Base-by-base conservation (phyloP, 805 yeast species). In the Yarrowia sp. region DNA sequence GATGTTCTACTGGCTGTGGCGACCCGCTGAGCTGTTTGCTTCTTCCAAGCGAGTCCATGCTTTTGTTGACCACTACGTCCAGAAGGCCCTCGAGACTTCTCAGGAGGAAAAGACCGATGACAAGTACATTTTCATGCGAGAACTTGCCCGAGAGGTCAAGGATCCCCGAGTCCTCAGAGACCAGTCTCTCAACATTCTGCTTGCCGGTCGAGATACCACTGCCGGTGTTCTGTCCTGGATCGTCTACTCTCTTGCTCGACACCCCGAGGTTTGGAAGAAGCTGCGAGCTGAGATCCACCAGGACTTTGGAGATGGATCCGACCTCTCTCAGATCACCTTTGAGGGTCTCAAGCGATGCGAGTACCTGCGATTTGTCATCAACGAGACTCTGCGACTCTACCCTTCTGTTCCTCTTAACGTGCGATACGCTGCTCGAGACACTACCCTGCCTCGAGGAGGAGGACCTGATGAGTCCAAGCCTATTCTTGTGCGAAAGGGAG, bases 151-250 rank as follows among this genome's bases (percentile, higher is more conserved):
- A 71, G 80, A 80, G 70, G 81, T 84, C 13, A 76, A 79, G 65
- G 80, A 83, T 68, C 81, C 83, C 14, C 72, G 66, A 60, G 76
- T 77, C 15, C 78, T 83, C 66, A 75, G 85, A 57, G 84, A 81
- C 70, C 85, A 83, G 72, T 74, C 81, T 50, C 75, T 83, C 71
- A 82, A 81, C 69, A 79, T 83, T 65, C 75, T 83, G 66, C 71
- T 82, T 15, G 86, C 86, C 11, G 85, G 85, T 28, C 76, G 86
- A 69, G 85, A 83, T 68, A 83, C 86, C 44, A 83, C 86, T 13
- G 85, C 85, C 10, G 79, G 81, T 2, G 72, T 81, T 41, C 76
- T 83, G 61, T 77, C 83, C 8, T 81, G 78, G 70, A 70, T 77
- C 15, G 74, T 81, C 58, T 80, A 73, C 68, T 81, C 80, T 69